Evolutionary conservation across 2,329 filamentous ascomycete species (phyloP).

Genomic region (Sclerotinia minor): DNA sequence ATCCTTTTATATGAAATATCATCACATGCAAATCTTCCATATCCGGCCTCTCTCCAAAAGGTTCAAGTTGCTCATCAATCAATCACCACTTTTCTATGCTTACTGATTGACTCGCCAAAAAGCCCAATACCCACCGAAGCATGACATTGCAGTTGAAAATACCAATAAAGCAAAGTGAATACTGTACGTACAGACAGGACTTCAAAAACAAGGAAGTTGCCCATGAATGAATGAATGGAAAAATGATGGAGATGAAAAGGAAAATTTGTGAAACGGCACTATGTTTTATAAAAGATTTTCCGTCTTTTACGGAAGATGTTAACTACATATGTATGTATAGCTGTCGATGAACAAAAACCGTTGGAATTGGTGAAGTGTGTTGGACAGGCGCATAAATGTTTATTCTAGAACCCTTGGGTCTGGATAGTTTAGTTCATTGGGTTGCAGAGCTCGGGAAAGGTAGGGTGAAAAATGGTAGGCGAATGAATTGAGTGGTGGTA

Average conservation of each 20-base stretch:
- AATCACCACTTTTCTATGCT: background rate
- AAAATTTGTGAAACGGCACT: background rate
- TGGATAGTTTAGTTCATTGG: no score
- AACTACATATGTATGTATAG: no score
- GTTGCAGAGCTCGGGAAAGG: background rate
- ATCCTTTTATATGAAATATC: no score
- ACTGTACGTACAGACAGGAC: no score
- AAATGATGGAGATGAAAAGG: background rate
- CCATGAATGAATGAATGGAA: no score
- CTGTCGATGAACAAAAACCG: background rate
- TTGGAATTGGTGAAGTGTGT: no score
- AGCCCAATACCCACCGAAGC: background rate
- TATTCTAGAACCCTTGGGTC: background rate
- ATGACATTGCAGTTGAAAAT: background rate
- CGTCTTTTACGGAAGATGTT: no score
- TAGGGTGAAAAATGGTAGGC: background rate
- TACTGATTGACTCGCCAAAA: conserved; percentile 7
- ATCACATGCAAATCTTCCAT: background rate
- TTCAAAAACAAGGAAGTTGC: background rate
- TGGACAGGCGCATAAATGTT: background rate
- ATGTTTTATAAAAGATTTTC: conserved; percentile 4
- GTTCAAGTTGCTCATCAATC: background rate
- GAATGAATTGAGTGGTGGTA: background rate
- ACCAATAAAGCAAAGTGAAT: conserved; percentile 2
- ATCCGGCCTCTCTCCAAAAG: background rate